phyloP scores from a whole-genome alignment of 495 filamentous ascomycete species.

The Tetracladium setigerum region DNA sequence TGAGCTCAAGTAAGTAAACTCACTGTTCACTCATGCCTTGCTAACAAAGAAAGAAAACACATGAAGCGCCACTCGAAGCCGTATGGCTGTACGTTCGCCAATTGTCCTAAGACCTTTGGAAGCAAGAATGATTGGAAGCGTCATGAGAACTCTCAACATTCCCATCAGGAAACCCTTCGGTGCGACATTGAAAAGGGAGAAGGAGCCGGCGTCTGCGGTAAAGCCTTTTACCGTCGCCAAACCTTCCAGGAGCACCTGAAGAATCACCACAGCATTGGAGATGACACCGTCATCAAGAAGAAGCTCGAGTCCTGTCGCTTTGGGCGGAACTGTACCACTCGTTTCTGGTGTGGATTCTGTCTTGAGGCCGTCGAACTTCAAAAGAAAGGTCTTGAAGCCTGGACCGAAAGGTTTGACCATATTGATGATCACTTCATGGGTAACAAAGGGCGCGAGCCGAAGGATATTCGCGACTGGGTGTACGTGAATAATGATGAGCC shows the following conservation, averaged over 20 bases:
- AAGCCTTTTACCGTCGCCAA: constrained; percentile 53
- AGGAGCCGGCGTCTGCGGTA: constrained; percentile 37
- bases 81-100: constrained; percentile 75
- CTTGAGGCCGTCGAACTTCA: constrained; percentile 45
- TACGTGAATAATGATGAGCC: constrained; percentile 11
- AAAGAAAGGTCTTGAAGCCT: constrained; percentile 47
- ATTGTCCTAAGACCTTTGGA: constrained; percentile 73
- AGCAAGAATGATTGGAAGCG: constrained; percentile 97
- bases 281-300: constrained; percentile 7
- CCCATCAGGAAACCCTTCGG: constrained; percentile 67
- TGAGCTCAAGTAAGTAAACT: constrained; percentile 59
- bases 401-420: constrained; percentile 78
- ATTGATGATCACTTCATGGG: constrained; percentile 72
- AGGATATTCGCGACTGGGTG: constrained; percentile 18
- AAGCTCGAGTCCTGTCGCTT: constrained; percentile 50
- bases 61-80: constrained; percentile 79
- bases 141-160: constrained; percentile 86
- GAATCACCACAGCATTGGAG: constrained; percentile 47
- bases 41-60: constrained; percentile 61
- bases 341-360: constrained; percentile 94
- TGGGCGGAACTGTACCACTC: constrained; percentile 57
- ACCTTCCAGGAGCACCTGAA: constrained; percentile 52
- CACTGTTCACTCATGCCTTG: neutral
- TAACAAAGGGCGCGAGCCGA: constrained; percentile 18
- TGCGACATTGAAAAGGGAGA: constrained; percentile 42